Evolutionary conservation across 495 filamentous ascomycete species (phyloP), one percentile per base, ranked within the genome.

Genomic region (Xylaria acuta): DNA sequence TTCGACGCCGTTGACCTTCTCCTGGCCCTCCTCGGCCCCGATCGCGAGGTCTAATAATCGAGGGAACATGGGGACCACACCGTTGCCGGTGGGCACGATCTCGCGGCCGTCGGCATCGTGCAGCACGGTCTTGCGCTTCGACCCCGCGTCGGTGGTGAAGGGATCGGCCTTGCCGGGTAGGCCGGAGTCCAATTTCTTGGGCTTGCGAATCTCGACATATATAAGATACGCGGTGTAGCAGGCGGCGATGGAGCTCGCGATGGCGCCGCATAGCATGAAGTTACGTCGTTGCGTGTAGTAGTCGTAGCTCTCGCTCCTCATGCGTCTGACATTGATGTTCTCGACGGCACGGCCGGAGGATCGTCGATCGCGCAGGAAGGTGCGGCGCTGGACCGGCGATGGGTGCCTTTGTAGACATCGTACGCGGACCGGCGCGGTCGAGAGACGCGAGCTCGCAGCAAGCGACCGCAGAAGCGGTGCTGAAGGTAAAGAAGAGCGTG

Each of bases 31-130:
- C 51, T 74, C 71, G 0, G 83, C 78, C 20, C 82, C 80, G 9
- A 82, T 69, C 2, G 90, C 87, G 0, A 97, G 82, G 45, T 84
- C 81, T 63, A 98, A 88, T 1, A 88, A 89, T 58, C 88, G 85
- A 0, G 96, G 95, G 80, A 98, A 97, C 53, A 87, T 86, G 1
- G 94, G 94, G 0, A 98, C 88, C 5, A 90, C 90, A 80, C 88
- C 92, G 69, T 92, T 96, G n/a, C 95, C 93, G 2, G 94, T 97
- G 3, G 87, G 82, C 0, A 97, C 90, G 54, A 93, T 83, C 71
- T 94, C 91, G 25, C 82, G 84, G n/a, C 91, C 88, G 3, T 88
- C 87, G 40, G 71, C 73, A 64, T 84, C 84, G 67, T 87, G 86
- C 1, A 89, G 78, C 0, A 90, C 80, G 4, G 89, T 83, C 67